phyloP scores from a whole-genome alignment of 306 rosid species.

The Cicer arietinum region DNA sequence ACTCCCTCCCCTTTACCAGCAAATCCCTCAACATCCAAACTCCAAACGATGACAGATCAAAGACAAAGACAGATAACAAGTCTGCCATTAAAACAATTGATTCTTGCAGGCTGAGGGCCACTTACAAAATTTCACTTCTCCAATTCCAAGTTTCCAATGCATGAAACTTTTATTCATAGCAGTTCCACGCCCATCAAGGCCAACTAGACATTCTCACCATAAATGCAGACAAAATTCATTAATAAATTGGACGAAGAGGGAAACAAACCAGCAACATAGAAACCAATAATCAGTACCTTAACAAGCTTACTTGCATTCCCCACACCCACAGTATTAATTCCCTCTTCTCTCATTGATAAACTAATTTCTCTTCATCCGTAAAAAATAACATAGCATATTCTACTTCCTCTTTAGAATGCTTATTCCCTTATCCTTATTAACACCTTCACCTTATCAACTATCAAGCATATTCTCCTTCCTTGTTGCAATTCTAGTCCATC shows the following conservation, averaged over 20 bases:
- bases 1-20: not conserved
- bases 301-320: conserved; percentile 2
- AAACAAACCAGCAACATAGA: not conserved
- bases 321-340: conserved; percentile 9
- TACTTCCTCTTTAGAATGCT: conserved; percentile 6
- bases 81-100: conserved; percentile 17
- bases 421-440: not conserved
- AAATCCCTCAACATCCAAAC: not conserved
- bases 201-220: conserved; percentile 3
- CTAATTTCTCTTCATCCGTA: conserved; percentile 3
- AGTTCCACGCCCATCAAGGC: not conserved
- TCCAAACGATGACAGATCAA: conserved; percentile 4
- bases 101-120: not conserved
- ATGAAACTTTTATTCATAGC: conserved; percentile 1
- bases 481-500: not conserved
- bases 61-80: conserved; percentile 17
- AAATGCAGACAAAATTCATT: conserved; percentile 9
- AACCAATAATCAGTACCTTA: conserved; percentile 1
- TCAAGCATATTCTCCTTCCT: conserved; percentile 21
- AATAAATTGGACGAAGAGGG: not conserved
- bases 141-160: conserved; percentile 20
- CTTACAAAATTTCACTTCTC: conserved; percentile 15
- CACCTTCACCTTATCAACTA: conserved; percentile 7
- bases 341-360: conserved; percentile 10
- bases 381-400: conserved; percentile 28